Evolutionary conservation across 2,329 filamentous ascomycete species (phyloP), one percentile per base, ranked within the genome.

Genomic region (Nothomitra cinnamomea): DNA sequence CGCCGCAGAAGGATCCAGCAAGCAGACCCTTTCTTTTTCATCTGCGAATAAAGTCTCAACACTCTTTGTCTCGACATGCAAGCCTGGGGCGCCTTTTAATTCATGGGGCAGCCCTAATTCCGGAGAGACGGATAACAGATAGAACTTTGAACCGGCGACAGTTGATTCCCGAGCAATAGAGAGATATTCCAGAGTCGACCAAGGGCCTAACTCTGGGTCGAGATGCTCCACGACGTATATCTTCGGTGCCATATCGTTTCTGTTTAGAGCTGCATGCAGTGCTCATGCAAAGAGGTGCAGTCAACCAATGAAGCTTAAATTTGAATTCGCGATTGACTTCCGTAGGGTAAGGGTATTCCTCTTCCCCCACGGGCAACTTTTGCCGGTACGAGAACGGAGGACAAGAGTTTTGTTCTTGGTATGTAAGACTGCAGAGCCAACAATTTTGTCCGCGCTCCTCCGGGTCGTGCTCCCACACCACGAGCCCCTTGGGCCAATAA

Each of bases 171-270:
- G 73, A 52, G 87, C 87, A 65, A 98, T 95, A 63, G 84, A 79
- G 54, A 80, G 72, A 71, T 98, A 98, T 71, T 98, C 92, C 53
- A 96, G 78, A 58, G 87, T 81, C 22, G 92, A 96, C 92, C 92
- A 98, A 41, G 80, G 78, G 35, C 94, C 92, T 28, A 98, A 77
- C 69, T 98, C 92, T 41, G 86, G 83, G 70, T 98, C 92, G 59
- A 98, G 81, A 69, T 98, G 90, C 73, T 96, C 90, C 61, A 96
- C 89, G 62, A 96, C 85, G 70, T 92, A 95, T 10, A 49, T 15
- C 32, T 49, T 49, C 15, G 24, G 24, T 13, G 15, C 25, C 24
- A 49, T 47, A 13, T 47, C 25, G 6, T 24, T 32, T 49, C n/a
- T 21, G 24, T 13, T 5, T 24, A 2, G 45, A 49, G 5, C 24